Evolutionary conservation across 1,284 basidiomycete genomes (phyloP), one percentile per base, ranked within the genome.

Genomic region (Ganoderma boninense): DNA sequence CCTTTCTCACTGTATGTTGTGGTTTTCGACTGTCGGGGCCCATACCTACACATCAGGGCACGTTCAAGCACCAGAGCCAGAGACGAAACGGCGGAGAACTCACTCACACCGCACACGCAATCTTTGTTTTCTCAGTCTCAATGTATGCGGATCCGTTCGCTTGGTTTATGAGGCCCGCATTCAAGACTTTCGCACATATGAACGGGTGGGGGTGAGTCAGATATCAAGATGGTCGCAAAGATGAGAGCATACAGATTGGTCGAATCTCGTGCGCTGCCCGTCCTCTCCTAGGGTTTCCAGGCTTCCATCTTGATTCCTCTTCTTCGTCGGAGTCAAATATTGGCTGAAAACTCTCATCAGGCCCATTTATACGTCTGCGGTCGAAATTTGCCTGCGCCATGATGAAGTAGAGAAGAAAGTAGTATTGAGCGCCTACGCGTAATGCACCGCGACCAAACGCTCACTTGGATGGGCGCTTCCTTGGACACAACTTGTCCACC

Each of bases 91-190:
- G 46, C 8, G 23, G 38, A 44, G 44, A 65, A 70, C 54, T 67
- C 59, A 82, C 92, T 76, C 76, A 97, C 94, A 98, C 95, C 57
- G 97, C 96, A 79, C 96, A 98, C 2, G 96, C 96, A 73, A 99
- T 90, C 84, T 99, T 99, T 0, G 95, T 94, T 75, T 87, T 87
- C 71, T 90, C 94, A 16, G 91, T 94, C 82, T 99, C 97, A 73
- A 99, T 93, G 79, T 98, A 99, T 13, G 95, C 95, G 56, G 96
- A 97, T 0, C 97, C 97, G 77, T 96, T 97, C 1, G 97, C 97
- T 82, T 97, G 96, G 69, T 85, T 94, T 64, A 98, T 95, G 10
- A 99, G 84, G 4, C 96, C 96, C 23, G 95, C 91, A 79, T 96
- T 91, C 61, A 99, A 84, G 82, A 96, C 97, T 98, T 75, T 35